Conservation (phyloP, 768 basidiomycete species). For the Lactifluus subvellereus region DNA sequence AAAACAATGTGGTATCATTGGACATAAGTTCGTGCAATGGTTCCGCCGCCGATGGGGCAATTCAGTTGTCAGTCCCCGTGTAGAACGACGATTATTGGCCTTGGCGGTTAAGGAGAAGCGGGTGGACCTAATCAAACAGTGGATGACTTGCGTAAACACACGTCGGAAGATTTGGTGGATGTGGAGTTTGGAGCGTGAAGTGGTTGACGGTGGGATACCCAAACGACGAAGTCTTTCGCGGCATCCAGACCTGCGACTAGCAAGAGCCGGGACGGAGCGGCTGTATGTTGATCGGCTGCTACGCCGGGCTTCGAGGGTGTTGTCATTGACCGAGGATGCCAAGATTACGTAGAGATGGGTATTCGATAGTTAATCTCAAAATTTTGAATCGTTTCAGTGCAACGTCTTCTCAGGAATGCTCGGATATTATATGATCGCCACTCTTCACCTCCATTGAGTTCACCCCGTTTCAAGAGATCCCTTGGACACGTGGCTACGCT, state of each 20-base stretch:
- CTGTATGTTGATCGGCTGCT: constrained; percentile 1
- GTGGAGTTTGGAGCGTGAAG: constrained; percentile 19
- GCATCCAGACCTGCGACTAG: background rate
- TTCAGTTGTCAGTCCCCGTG: constrained; percentile 48
- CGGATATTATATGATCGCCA: background rate
- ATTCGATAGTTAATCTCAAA: constrained; percentile 11
- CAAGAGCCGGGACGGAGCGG: constrained; percentile 8
- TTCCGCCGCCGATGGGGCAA: constrained; percentile 55
- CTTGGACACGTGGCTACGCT: constrained; percentile 4
- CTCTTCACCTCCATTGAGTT: background rate
- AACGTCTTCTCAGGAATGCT: constrained; percentile 13
- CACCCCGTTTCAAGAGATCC: constrained; percentile 8
- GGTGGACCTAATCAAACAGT: constrained; percentile 38
- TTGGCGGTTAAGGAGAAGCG: constrained; percentile 64
- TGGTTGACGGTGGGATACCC: constrained; percentile 4
- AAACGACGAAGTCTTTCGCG: background rate
- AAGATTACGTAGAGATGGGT: constrained; percentile 14
- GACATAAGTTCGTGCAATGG: constrained; percentile 37
- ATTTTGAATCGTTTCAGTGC: constrained; percentile 11
- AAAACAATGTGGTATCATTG: constrained; percentile 50
- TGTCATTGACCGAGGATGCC: background rate
- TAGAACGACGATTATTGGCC: constrained; percentile 51
- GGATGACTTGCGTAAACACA: constrained; percentile 11
- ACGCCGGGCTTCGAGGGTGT: constrained; percentile 9
- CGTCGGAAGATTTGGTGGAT: constrained; percentile 3